A percentile compares a stretch with the other conserved stretches of the same genome.
phyloP scores from a whole-genome alignment of 495 filamentous ascomycete species.

The Annulohypoxylon bovei region DNA sequence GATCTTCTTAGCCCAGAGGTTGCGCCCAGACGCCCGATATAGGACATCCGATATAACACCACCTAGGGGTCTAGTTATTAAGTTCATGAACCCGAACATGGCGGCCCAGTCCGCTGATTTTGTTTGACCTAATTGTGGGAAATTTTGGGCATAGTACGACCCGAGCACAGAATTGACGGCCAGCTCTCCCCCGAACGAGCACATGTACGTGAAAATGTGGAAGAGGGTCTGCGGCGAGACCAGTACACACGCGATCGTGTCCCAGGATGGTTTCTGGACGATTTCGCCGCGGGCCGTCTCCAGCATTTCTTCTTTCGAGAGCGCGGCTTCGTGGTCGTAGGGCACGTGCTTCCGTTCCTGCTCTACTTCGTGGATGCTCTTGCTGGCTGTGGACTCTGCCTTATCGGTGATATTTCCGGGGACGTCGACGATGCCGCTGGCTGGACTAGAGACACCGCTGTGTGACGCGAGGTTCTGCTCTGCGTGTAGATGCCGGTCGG shows the following conservation, averaged over 20 bases:
- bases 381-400: conserved; percentile 45
- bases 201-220: conserved; percentile 78
- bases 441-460: conserved; percentile 40
- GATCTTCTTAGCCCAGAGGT: conserved; percentile 79
- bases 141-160: conserved; percentile 81
- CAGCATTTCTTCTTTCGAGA: conserved; percentile 65
- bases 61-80: conserved; percentile 77
- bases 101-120: conserved; percentile 79
- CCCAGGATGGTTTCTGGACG: conserved; percentile 71
- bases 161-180: conserved; percentile 86
- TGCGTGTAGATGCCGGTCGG: conserved; percentile 68
- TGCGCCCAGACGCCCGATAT: conserved; percentile 66
- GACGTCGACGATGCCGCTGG: conserved; percentile 55
- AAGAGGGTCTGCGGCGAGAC: conserved; percentile 74
- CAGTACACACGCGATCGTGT: conserved; percentile 65
- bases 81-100: conserved; percentile 91
- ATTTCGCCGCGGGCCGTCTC: conserved; percentile 69
- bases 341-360: conserved; percentile 47
- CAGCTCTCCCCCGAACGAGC: conserved; percentile 86
- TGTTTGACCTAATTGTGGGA: conserved; percentile 78
- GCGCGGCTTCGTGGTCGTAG: conserved; percentile 61
- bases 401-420: conserved; percentile 68
- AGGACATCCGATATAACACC: conserved; percentile 78
- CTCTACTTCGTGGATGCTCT: conserved; percentile 46
- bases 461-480: conserved; percentile 57